These are phyloP conservation scores for Agaricus subrufescens DNA, from an alignment of 768 basidiomycete species.

Conservation along the genomic window DNA sequence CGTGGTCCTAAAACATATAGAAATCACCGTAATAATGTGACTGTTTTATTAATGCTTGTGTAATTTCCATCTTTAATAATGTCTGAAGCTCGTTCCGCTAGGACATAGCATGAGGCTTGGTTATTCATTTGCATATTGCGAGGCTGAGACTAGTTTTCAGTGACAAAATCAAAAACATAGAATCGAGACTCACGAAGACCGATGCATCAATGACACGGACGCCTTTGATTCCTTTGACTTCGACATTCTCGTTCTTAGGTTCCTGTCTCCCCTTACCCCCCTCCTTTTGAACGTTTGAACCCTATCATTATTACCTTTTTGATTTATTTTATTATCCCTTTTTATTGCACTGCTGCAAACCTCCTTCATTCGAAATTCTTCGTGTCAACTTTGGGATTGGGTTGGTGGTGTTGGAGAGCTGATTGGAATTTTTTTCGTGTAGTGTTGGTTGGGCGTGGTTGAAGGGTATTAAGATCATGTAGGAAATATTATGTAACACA, in stretches of 20 bases:
- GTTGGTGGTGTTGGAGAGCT: background rate
- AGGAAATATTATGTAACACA: too few species aligned
- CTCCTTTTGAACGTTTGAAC: slow-evolving; percentile 2
- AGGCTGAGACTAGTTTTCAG: slow-evolving; percentile 10
- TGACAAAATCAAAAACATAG: background rate
- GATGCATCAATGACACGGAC: too few species aligned
- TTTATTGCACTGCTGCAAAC: too few species aligned
- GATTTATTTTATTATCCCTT: background rate
- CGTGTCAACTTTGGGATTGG: background rate
- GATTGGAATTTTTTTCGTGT: background rate
- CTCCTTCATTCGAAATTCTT: background rate
- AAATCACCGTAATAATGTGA: background rate
- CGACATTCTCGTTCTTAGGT: background rate
- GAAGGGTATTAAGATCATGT: background rate
- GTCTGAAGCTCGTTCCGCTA: slow-evolving; percentile 26
- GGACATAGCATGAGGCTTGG: slow-evolving; percentile 27
- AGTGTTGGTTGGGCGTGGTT: background rate
- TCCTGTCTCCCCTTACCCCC: background rate
- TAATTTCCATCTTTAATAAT: background rate
- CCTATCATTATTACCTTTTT: slow-evolving; percentile 10
- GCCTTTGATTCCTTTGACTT: too few species aligned
- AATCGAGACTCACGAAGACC: background rate
- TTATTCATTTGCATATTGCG: slow-evolving; percentile 26
- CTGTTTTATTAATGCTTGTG: background rate
- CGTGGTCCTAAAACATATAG: background rate